Conservation (phyloP, 495 filamentous ascomycete species). For the Hypoxylon fuscum region DNA sequence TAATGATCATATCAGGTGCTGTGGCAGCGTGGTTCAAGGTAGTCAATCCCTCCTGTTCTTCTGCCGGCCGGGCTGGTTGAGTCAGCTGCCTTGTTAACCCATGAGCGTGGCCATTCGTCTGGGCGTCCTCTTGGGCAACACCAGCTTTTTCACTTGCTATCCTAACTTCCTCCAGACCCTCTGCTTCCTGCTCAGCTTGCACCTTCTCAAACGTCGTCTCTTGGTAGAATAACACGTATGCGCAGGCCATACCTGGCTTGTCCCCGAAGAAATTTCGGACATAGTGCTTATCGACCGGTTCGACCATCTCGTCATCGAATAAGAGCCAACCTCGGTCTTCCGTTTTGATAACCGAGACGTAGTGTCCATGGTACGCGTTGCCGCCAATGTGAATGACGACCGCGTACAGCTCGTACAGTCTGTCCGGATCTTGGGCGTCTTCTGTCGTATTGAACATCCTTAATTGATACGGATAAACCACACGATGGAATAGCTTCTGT, state of each 20-base stretch:
- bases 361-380: slow-evolving; percentile 98
- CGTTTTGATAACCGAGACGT: slow-evolving; percentile 97
- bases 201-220: slow-evolving; percentile 94
- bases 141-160: slow-evolving; percentile 64
- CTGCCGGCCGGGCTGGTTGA: slow-evolving; percentile 50
- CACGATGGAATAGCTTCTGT: slow-evolving; percentile 96
- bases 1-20: slow-evolving; percentile 55
- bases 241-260: slow-evolving; percentile 87
- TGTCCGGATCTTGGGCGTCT: slow-evolving; percentile 93
- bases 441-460: slow-evolving; percentile 98
- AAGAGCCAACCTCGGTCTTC: slow-evolving; percentile 94
- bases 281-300: slow-evolving; percentile 95
- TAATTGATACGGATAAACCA: slow-evolving; percentile 95
- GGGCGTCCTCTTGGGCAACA: slow-evolving; percentile 55
- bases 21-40: slow-evolving; percentile 69
- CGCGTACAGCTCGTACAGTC: slow-evolving; percentile 95
- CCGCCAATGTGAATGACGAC: slow-evolving; percentile 99
- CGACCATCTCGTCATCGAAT: slow-evolving; percentile 98
- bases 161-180: slow-evolving; percentile 73
- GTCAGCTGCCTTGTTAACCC: slow-evolving; percentile 52
- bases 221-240: slow-evolving; percentile 97
- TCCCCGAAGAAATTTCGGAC: slow-evolving; percentile 99
- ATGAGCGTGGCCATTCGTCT: slow-evolving; percentile 49
- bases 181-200: slow-evolving; percentile 80
- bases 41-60: slow-evolving; percentile 62